Base-by-base conservation (phyloP, 1,139 yeast genomes). In the Candida sp. region DNA sequence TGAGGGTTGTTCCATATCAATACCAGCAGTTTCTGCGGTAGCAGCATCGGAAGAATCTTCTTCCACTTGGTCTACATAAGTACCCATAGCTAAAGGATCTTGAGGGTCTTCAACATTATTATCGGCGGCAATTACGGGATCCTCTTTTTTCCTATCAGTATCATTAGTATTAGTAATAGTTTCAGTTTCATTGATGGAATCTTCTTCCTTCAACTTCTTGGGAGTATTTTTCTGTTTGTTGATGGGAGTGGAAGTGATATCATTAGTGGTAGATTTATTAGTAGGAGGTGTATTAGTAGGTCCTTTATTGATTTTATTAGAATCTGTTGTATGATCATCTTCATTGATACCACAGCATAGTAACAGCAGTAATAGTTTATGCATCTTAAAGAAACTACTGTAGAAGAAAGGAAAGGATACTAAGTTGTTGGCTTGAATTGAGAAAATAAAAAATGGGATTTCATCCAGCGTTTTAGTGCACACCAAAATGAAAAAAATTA, bases 41-140 rank as follows among this genome's bases (percentile, higher is more conserved):
- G 52, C 53, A 30, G 84, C 63, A 59, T 84, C 89, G 33, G 82
- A 50, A 38, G 61, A 61, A 19, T 64, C 63, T 27, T 66, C 73
- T 30, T 58, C 60, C 37, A 56, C 63, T 12, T 55, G 51, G 35
- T 52, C 57, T 11, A 51, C 55, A 11, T 27, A 15, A 5, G 33
- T 21, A 15, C 22, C 29, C 29, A 25, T 25, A 9, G 29, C 29
- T 23, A 29, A 19, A 27, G 9, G 45, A 47, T 27, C 46, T 34
- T 50, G 55, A 21, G 47, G 53, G 22, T 49, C 53, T 3, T 49
- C 55, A 30, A 48, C 43, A 2, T 45, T 46, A 6, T 53, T 54
- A 8, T 21, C 21, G 3, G 19, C 15, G 25, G 5, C 19, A 22
- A 22, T 12, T 9, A 5, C 11, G 19, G 29, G 6, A 6, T 30